A percentile compares a stretch with the other conserved stretches of the same genome.
Conservation (phyloP, 2,329 filamentous ascomycete species). For the Penicillium decumbens region DNA sequence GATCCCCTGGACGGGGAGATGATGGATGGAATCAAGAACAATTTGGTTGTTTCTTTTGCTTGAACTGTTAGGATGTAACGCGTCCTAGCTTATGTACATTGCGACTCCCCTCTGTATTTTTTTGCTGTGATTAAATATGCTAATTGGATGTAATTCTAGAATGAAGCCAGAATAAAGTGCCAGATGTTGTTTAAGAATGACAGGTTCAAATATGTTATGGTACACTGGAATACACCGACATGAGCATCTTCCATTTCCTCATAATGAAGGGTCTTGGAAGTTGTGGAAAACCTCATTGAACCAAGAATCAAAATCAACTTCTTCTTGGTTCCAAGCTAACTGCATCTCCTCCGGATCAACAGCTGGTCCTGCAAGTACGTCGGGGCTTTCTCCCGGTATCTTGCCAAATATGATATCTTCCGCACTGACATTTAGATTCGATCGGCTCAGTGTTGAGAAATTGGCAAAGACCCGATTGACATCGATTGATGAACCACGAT, state of each 20-base stretch:
- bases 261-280: slow-evolving; percentile 4
- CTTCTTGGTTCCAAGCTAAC: slow-evolving; percentile 19
- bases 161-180: too few relatives aligned
- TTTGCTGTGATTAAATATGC: too few relatives aligned
- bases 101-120: too few relatives aligned
- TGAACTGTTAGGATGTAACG: neutral
- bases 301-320: slow-evolving; percentile 25
- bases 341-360: slow-evolving; percentile 19
- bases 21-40: slow-evolving; percentile 38
- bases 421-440: slow-evolving; percentile 8
- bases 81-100: too few relatives aligned
- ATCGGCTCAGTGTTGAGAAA: slow-evolving; percentile 21
- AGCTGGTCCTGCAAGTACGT: slow-evolving; percentile 6
- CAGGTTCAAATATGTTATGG: neutral
- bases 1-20: slow-evolving; percentile 36
- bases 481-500: slow-evolving; percentile 12
- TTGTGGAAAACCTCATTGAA: slow-evolving; percentile 25
- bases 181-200: too few relatives aligned
- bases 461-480: slow-evolving; percentile 21
- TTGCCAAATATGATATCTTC: slow-evolving; percentile 16
- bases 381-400: slow-evolving; percentile 9
- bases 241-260: neutral
- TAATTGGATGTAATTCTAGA: too few relatives aligned
- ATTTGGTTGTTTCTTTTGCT: slow-evolving; percentile 26
- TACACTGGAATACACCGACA: neutral